A percentile compares a stretch with the other conserved stretches of the same genome.
Evolutionary conservation across 257 asterid genomes (phyloP).

Genomic region (Solanum dulcamara): DNA sequence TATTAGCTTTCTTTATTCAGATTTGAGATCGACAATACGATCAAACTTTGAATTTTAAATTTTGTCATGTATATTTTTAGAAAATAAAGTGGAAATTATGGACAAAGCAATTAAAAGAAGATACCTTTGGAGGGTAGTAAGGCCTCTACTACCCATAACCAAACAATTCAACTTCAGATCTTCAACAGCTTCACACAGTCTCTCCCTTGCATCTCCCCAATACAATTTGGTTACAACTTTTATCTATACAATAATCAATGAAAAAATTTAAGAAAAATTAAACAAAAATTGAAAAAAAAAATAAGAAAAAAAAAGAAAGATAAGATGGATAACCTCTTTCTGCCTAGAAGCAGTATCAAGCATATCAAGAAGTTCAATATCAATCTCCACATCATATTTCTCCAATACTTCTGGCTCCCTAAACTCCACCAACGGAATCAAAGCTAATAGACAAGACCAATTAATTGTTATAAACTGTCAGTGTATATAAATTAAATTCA

Average conservation of each 20-base stretch:
- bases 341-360: conserved; percentile 78
- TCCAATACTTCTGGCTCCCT: conserved; percentile 63
- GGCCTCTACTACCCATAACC: conserved; percentile 92
- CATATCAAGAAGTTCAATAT: conserved; percentile 65
- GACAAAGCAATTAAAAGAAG: background rate
- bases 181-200: conserved; percentile 50
- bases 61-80: background rate
- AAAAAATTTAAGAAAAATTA: background rate
- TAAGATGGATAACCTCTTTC: conserved; percentile 49
- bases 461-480: background rate
- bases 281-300: background rate
- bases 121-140: conserved; percentile 38
- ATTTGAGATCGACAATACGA: background rate
- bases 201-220: conserved; percentile 95
- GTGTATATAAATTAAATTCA: background rate
- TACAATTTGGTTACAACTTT: conserved; percentile 51
- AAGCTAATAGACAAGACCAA: conserved; percentile 23
- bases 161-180: conserved; percentile 58
- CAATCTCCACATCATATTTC: conserved; percentile 45
- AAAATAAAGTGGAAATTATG: background rate
- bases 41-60: background rate
- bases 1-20: background rate
- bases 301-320: background rate
- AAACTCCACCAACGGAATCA: conserved; percentile 72
- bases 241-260: conserved; percentile 24